Evolutionary conservation across 257 asterid genomes (phyloP).

Genomic region (Jasminum sambac): DNA sequence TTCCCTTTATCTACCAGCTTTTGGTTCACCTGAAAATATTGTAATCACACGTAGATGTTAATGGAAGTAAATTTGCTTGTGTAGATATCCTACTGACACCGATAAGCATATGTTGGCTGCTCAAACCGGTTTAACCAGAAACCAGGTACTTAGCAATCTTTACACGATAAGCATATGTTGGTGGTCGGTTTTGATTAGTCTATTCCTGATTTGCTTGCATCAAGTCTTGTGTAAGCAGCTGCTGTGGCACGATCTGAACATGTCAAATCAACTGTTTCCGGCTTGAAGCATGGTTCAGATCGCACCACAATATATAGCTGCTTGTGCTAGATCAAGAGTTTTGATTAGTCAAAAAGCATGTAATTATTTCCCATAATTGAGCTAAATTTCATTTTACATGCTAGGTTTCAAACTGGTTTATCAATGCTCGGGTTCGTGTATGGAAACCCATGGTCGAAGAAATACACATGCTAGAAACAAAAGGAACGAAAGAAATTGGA

Average conservation of each 20-base stretch:
- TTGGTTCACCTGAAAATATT: not conserved
- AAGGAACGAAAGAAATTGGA: constrained; percentile 35
- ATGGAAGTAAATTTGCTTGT: constrained; percentile 2
- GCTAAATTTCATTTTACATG: not conserved
- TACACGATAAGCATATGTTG: not conserved
- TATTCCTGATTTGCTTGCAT: too few species aligned
- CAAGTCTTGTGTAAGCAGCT: too few species aligned
- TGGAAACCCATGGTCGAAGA: constrained; percentile 98
- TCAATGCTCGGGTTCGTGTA: constrained; percentile 85
- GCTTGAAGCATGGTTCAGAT: too few species aligned
- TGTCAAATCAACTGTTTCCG: too few species aligned
- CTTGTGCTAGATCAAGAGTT: too few species aligned
- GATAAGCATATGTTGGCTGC: constrained; percentile 86
- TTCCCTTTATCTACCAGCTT: not conserved
- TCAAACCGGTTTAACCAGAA: constrained; percentile 80
- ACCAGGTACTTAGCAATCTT: constrained; percentile 50
- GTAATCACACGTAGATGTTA: not conserved
- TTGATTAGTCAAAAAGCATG: too few species aligned
- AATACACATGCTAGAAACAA: constrained; percentile 75
- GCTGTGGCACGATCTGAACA: too few species aligned
- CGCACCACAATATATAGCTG: too few species aligned
- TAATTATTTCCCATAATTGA: not conserved
- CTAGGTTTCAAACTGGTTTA: constrained; percentile 89
- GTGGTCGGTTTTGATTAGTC: not conserved
- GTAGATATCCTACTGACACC: constrained; percentile 81